These are phyloP conservation scores for Cucurbita moschata DNA, from an alignment of 306 rosid genomes.

Conservation along the genomic window DNA sequence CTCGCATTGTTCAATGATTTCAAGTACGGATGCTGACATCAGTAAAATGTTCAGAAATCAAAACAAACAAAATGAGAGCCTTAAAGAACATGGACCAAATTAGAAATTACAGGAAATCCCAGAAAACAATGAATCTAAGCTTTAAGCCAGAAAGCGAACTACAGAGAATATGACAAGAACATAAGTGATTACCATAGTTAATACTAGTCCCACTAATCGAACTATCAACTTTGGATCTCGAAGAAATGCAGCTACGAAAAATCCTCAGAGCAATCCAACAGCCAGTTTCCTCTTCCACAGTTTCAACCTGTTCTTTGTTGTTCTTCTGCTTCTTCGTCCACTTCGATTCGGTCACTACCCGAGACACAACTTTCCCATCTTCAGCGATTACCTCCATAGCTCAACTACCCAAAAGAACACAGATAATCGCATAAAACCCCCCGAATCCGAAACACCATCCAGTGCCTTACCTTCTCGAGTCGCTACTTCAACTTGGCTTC, in stretches of 20 bases:
- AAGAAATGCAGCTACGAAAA: constrained; percentile 86
- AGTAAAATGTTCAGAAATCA: background rate
- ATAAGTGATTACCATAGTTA: constrained; percentile 52
- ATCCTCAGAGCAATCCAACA: constrained; percentile 76
- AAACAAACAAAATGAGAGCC: background rate
- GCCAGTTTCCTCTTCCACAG: constrained; percentile 42
- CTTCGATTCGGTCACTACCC: constrained; percentile 58
- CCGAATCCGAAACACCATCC: constrained; percentile 27
- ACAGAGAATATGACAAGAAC: constrained; percentile 1
- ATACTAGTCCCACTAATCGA: constrained; percentile 70
- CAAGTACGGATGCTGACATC: background rate
- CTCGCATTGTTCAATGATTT: background rate
- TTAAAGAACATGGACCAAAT: background rate
- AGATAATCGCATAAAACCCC: constrained; percentile 7
- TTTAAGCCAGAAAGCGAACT: background rate
- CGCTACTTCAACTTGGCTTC: background rate
- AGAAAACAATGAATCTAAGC: background rate
- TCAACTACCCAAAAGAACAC: constrained; percentile 19
- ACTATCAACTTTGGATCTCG: constrained; percentile 97
- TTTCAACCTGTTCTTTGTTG: constrained; percentile 18
- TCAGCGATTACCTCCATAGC: constrained; percentile 63
- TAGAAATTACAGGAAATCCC: background rate
- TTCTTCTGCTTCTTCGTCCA: constrained; percentile 49
- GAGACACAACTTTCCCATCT: constrained; percentile 68
- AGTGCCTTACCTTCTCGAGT: background rate